A percentile compares a stretch with the other conserved stretches of the same genome.
Conservation (phyloP, 495 filamentous ascomycete species). For the Penicillium odoratum region DNA sequence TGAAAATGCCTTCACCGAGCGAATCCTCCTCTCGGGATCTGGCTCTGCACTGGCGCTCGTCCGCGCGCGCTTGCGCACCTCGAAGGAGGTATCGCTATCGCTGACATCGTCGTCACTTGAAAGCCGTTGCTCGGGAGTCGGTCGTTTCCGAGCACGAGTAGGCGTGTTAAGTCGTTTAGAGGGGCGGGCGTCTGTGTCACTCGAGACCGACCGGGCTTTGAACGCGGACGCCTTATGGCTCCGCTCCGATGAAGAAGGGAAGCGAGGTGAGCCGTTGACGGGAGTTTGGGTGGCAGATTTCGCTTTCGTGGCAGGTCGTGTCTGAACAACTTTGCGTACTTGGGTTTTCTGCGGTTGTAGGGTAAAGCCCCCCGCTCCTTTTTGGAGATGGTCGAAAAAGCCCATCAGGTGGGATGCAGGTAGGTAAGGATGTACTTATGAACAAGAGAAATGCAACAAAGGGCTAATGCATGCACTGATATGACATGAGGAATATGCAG, state of each 20-base stretch:
- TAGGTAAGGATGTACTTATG: constrained; percentile 20
- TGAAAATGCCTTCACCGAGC: constrained; percentile 61
- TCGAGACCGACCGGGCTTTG: constrained; percentile 38
- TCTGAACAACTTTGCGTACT: constrained; percentile 49
- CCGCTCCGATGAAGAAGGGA: constrained; percentile 27
- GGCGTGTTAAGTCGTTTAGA: constrained; percentile 40
- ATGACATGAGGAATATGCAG: constrained; percentile 14
- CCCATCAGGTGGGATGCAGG: constrained; percentile 38
- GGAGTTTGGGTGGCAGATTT: constrained; percentile 31
- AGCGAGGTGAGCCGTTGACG: constrained; percentile 21
- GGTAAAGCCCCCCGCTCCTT: constrained; percentile 51
- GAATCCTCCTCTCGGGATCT: constrained; percentile 60
- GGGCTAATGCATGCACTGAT: constrained; percentile 22
- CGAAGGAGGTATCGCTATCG: constrained; percentile 48
- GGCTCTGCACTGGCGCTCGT: constrained; percentile 45
- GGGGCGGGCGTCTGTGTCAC: constrained; percentile 30
- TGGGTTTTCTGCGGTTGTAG: constrained; percentile 51
- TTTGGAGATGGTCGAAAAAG: constrained; percentile 58
- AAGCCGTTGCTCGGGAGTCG: constrained; percentile 47
- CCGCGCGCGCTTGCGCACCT: constrained; percentile 48
- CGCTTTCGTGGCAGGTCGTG: constrained; percentile 33
- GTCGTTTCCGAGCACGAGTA: constrained; percentile 44
- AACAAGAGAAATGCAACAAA: constrained; percentile 21
- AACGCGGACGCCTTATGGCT: constrained; percentile 27
- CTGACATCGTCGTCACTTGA: constrained; percentile 51